Evolutionary conservation across 768 basidiomycete species (phyloP).

Genomic region (Tylopilus vinaceipallidus): DNA sequence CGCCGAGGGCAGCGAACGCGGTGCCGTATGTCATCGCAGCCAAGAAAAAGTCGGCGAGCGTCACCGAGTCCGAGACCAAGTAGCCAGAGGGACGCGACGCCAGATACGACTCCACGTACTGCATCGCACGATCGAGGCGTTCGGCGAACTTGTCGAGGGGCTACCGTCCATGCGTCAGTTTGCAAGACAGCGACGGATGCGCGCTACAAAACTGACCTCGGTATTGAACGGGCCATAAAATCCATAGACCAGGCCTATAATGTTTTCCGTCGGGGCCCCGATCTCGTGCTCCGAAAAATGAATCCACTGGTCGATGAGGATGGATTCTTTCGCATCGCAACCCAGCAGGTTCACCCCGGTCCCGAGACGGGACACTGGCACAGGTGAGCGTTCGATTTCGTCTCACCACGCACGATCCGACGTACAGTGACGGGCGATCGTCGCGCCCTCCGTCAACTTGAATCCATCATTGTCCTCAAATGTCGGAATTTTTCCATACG

Average conservation of each 20-base stretch:
- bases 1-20: not conserved
- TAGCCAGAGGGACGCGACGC: slow-evolving; percentile 9
- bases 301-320: slow-evolving; percentile 16
- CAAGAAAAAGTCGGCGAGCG: slow-evolving; percentile 20
- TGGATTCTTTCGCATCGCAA: not conserved
- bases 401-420: not conserved
- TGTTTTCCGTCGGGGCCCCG: not conserved
- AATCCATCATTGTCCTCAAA: slow-evolving; percentile 21
- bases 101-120: slow-evolving; percentile 15
- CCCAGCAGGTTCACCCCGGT: not conserved
- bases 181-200: not conserved
- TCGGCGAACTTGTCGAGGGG: not conserved
- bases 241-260: not conserved
- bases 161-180: not conserved
- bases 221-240: not conserved
- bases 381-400: too few species aligned
- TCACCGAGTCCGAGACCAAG: slow-evolving; percentile 13
- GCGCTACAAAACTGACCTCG: slow-evolving; percentile 3
- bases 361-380: not conserved
- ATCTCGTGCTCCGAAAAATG: slow-evolving; percentile 22
- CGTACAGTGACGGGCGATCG: slow-evolving; percentile 21
- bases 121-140: slow-evolving; percentile 6
- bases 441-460: slow-evolving; percentile 11
- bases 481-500: slow-evolving; percentile 19
- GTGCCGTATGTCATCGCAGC: not conserved